These are phyloP conservation scores for Kazachstania taianensis DNA, from an alignment of 805 yeast species.

Conservation along the genomic window DNA sequence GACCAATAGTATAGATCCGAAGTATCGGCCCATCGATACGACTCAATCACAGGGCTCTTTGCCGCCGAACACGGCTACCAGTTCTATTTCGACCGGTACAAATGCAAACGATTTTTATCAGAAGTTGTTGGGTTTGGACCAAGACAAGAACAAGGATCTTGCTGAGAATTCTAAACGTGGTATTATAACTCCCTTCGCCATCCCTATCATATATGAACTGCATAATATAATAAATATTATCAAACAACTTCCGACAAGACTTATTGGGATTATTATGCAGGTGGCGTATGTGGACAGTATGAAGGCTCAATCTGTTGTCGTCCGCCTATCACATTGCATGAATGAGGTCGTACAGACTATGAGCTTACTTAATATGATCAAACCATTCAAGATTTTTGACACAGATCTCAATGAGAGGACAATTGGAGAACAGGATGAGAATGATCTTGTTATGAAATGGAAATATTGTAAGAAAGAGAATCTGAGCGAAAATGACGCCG, in stretches of 20 bases:
- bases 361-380: slow-evolving; percentile 21
- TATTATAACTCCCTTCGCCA: slow-evolving; percentile 24
- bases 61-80: neutral
- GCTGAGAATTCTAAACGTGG: slow-evolving; percentile 14
- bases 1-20: slow-evolving; percentile 24
- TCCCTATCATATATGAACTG: slow-evolving; percentile 20
- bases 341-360: slow-evolving; percentile 27
- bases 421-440: slow-evolving; percentile 4
- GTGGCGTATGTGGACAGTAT: slow-evolving; percentile 10
- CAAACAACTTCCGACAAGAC: slow-evolving; percentile 24
- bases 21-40: slow-evolving; percentile 10
- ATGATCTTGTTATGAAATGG: slow-evolving; percentile 8
- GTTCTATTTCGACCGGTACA: slow-evolving; percentile 1
- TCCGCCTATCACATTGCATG: slow-evolving; percentile 25
- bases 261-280: slow-evolving; percentile 23
- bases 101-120: slow-evolving; percentile 20
- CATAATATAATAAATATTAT: slow-evolving; percentile 22
- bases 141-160: slow-evolving; percentile 8
- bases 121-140: slow-evolving; percentile 21
- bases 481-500: slow-evolving; percentile 3
- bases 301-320: slow-evolving; percentile 22
- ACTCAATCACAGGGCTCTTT: neutral
- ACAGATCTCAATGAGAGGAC: slow-evolving; percentile 8
- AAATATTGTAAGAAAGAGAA: slow-evolving; percentile 3
- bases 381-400: slow-evolving; percentile 25